Base-by-base conservation (phyloP, 1,284 basidiomycete genomes). In the Marasmius oreades region DNA sequence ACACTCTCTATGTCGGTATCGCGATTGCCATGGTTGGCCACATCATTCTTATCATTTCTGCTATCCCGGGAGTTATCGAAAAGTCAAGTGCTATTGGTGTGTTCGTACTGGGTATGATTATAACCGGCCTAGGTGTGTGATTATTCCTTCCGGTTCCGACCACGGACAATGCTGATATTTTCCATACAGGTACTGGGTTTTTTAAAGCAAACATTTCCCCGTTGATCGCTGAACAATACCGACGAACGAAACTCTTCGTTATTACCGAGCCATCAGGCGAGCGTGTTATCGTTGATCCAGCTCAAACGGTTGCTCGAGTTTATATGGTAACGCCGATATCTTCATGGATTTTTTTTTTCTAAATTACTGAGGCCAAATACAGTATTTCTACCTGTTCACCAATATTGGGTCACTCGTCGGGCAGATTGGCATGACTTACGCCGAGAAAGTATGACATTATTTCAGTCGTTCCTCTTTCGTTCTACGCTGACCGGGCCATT, bases 151-250 rank as follows among this genome's bases (percentile, higher is more conserved):
- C 37, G 24, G 14, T 7, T 33, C 24, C 55, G 5, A 22, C 23
- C 23, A 85, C 62, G 84, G 84, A 67, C 77, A 73, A 16, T 5
- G 52, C 52, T 24, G 36, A 16, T 37, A 28, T 7, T 22, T 16
- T 10, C 18, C 1, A 8, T n/a, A 4, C 16, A 28, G 74, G 76
- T 7, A 88, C 92, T 4, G 92, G 92, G 18, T 79, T 85, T 28
- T 92, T 95, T 80, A 94, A 93, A 73, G 69, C 85, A 0, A 93
- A 93, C 67, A 85, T 90, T 58, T 87, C 86, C 0, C 89, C 90
- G 0, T 75, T 93, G 56, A 78, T 93, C 39, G 91, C 90, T 42
- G 89, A 95, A 72, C 88, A 93, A 67, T 87, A 88, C 67, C 76
- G 70, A 56, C 74, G 76, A 51, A 79, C 75, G 33, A 86, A 78